Base-by-base conservation (phyloP, 495 filamentous ascomycete genomes). In the Neurospora tetraspora region DNA sequence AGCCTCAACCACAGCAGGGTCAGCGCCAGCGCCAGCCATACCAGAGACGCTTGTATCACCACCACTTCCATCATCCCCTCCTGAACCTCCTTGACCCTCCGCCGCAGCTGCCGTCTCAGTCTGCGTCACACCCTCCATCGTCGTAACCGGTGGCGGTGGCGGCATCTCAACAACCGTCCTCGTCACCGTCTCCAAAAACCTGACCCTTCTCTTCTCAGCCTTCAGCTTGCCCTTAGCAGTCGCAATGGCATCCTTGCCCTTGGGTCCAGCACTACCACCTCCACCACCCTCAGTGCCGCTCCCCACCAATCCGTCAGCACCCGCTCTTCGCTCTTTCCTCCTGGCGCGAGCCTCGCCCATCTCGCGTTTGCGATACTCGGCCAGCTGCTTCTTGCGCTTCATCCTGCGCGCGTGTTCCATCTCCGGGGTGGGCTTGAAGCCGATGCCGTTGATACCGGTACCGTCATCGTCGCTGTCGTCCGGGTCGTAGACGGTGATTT, bases 361-460 rank as follows among this genome's bases (percentile, higher is more conserved):
- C 80, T 97, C 94, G 4, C 95, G 86, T 71, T 86, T 90, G 77
- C 88, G 89, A 86, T 95, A 98, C 69, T 97, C 93, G 69, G 88
- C 87, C 65, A 98, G 85, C 81, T 98, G 95, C 81, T 91, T 90
- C 76, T 89, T 87, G 73, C 94, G 86, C 79, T 89, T 91, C 79
- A 94, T 88, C 8, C 88, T 85, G 71, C 95, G 85, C 36, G 89
- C 89, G 80, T 92, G 90, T 1, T 93, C 94, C 39, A 94, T 89
- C 39, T 92, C 91, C 20, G 94, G 87, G 10, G 94, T 98, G 1
- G 95, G 95, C 74, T 89, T 91, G 81, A 97, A 98, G 2, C 94
- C 95, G 77, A 98, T 91, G 16, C 95, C 95, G 80, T 96, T 93
- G 74, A 94, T 92, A 43, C 91, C 91, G 42, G 91, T 91, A 36